Percentiles rank a stretch among this genome's conserved stretches.
Evolutionary conservation across 2,329 filamentous ascomycete species (phyloP).

Genomic region (Fusarium armeniacum): DNA sequence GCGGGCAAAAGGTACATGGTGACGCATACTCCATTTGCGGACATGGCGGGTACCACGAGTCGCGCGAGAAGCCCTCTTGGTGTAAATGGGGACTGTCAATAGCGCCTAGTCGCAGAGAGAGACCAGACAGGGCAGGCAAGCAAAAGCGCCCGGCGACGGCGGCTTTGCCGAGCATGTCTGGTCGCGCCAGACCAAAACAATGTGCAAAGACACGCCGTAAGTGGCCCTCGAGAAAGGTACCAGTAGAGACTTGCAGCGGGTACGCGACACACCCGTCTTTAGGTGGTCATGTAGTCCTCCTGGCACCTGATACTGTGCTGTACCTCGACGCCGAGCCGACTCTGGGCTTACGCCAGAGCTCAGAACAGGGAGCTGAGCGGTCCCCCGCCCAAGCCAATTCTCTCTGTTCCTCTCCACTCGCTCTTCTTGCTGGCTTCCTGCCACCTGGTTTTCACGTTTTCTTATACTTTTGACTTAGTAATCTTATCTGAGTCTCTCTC

Average conservation of each 20-base stretch:
- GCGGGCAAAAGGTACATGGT: conserved; percentile 40
- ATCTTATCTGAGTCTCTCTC: background rate
- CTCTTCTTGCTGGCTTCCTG: conserved; percentile 48
- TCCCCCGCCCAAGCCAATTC: conserved; percentile 49
- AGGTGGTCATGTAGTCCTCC: conserved; percentile 53
- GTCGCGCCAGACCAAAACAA: conserved; percentile 49
- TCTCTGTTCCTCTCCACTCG: conserved; percentile 49
- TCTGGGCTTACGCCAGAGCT: conserved; percentile 39
- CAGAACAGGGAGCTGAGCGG: conserved; percentile 51
- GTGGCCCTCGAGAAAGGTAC: conserved; percentile 51
- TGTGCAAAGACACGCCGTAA: conserved; percentile 46
- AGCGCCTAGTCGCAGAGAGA: conserved; percentile 15
- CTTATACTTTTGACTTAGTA: conserved; percentile 26
- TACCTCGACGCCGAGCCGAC: conserved; percentile 48
- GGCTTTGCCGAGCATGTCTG: conserved; percentile 49
- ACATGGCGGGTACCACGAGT: conserved; percentile 48
- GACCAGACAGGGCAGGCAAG: conserved; percentile 37
- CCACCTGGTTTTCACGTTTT: conserved; percentile 37
- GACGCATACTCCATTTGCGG: conserved; percentile 47
- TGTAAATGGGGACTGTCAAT: conserved; percentile 32
- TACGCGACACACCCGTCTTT: conserved; percentile 56
- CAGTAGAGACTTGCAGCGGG: conserved; percentile 55
- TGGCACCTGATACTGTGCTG: conserved; percentile 56
- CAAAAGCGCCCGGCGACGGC: conserved; percentile 39
- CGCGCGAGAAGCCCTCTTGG: conserved; percentile 30